Conservation (phyloP, 129 eudicot species). For the Flaveria brownii region DNA sequence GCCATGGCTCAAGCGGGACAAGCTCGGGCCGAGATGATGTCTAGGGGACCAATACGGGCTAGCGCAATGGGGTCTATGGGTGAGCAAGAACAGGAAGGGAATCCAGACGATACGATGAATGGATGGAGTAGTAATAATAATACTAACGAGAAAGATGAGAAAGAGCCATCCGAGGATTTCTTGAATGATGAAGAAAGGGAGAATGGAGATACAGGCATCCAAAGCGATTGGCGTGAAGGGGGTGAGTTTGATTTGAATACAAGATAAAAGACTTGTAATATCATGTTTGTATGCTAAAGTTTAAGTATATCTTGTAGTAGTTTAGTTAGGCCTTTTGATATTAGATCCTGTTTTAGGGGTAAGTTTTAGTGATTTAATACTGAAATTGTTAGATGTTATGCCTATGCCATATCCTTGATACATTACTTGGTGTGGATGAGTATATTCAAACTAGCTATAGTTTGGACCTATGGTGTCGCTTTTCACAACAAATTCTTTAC, state of each 20-base stretch:
- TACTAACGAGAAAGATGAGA: slow-evolving; percentile 43
- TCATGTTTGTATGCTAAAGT: slow-evolving; percentile 23
- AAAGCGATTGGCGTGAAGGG: slow-evolving; percentile 70
- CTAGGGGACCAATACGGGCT: slow-evolving; percentile 39
- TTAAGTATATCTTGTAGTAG: slow-evolving; percentile 20
- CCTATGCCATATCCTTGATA: too few species aligned
- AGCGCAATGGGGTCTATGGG: slow-evolving; percentile 40
- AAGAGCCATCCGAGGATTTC: slow-evolving; percentile 45
- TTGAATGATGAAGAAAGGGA: slow-evolving; percentile 56
- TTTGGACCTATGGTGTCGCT: too few species aligned
- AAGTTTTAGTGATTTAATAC: slow-evolving; percentile 20
- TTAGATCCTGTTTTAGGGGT: slow-evolving; percentile 3
- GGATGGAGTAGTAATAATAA: slow-evolving; percentile 29
- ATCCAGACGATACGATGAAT: slow-evolving; percentile 40
- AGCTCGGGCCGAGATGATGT: slow-evolving; percentile 46
- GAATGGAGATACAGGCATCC: slow-evolving; percentile 63
- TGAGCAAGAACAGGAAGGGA: slow-evolving; percentile 35
- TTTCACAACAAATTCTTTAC: too few species aligned
- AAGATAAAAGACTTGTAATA: slow-evolving; percentile 31
- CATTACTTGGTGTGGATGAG: too few species aligned
- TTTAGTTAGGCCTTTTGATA: slow-evolving; percentile 18
- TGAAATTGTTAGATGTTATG: slow-evolving; percentile 8
- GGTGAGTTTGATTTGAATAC: slow-evolving; percentile 87
- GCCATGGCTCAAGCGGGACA: slow-evolving; percentile 44
- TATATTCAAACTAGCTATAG: too few species aligned